Base-by-base conservation (phyloP, 495 filamentous ascomycete genomes). In the Xylaria scruposa region DNA sequence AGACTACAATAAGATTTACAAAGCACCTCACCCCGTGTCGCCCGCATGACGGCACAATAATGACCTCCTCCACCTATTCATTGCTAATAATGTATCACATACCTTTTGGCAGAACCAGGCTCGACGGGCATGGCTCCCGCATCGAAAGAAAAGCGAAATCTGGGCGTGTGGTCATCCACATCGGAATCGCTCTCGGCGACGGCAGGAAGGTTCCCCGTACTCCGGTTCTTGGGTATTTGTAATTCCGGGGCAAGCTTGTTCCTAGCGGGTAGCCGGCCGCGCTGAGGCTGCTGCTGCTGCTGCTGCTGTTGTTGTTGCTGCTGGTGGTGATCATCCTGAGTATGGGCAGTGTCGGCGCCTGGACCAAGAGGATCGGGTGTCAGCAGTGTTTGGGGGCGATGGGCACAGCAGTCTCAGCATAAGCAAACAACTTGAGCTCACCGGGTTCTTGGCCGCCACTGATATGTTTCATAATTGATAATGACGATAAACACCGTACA, bases 181-280 rank as follows among this genome's bases (percentile, higher is more conserved):
- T 72, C 70, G 31, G 59, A 67, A 33, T 79, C 79, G 26, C 68
- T 65, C 74, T 83, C 80, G 42, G 75, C 75, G 51, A 81, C 75
- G 70, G 86, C 79, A 31, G 87, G 80, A 33, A 93, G 85, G 75
- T 90, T 91, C 26, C 89, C 83, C 29, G 89, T 88, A 75, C 89
- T 91, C 70, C 84, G 83, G 82, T 89, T 90, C 81, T 88, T 91
- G 73, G 86, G 92, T 66, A 92, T 83, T 66, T 84, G 82, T 59
- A 86, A 60, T 8, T 81, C 63, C 36, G 82, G 79, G 60, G 78
- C 31, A 40, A 85, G 81, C 66, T 78, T 74, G 70, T 62, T 74
- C 71, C 77, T 76, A n/a, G 75, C 72, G 42, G 75, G 68, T 56
- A 68, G 72, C 51, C 76, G 75, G 53, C 77, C 76, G 62, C 76